Evolutionary conservation across 768 basidiomycete species (phyloP).

Genomic region (Pleurotus ostreatus): DNA sequence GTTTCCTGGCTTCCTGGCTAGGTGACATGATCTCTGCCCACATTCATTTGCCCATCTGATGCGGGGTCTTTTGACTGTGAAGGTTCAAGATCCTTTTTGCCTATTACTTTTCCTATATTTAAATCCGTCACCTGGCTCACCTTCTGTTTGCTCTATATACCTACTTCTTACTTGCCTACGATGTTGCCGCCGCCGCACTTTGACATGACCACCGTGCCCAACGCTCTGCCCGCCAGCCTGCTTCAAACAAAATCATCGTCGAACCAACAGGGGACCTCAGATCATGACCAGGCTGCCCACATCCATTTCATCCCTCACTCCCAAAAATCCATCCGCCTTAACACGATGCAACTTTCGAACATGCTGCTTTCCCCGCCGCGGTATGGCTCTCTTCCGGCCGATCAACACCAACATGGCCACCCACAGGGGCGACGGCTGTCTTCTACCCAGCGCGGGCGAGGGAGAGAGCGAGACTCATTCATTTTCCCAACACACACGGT

Average conservation of each 20-base stretch:
- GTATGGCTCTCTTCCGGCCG: constrained; percentile 12
- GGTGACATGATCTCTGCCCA: background rate
- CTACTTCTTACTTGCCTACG: background rate
- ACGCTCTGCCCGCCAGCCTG: background rate
- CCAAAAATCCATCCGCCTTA: constrained; percentile 60
- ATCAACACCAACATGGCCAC: background rate
- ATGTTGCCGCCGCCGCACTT: background rate
- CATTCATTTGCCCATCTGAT: background rate
- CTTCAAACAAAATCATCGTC: constrained; percentile 1
- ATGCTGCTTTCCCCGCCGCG: constrained; percentile 36
- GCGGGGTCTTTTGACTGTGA: background rate
- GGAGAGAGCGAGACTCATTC: constrained; percentile 2
- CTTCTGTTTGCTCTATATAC: background rate
- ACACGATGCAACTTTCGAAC: constrained; percentile 62
- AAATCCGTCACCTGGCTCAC: background rate
- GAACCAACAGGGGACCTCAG: background rate
- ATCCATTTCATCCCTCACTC: constrained; percentile 38
- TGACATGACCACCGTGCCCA: background rate
- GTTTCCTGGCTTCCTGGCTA: background rate
- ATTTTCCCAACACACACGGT: constrained; percentile 6
- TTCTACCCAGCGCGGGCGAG: background rate
- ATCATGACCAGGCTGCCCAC: background rate
- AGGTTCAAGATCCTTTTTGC: no score
- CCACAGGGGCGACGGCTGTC: background rate
- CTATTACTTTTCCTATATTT: background rate